Evolutionary conservation across 2,329 filamentous ascomycete genomes (phyloP).

Genomic region (Botrytis byssoidea): DNA sequence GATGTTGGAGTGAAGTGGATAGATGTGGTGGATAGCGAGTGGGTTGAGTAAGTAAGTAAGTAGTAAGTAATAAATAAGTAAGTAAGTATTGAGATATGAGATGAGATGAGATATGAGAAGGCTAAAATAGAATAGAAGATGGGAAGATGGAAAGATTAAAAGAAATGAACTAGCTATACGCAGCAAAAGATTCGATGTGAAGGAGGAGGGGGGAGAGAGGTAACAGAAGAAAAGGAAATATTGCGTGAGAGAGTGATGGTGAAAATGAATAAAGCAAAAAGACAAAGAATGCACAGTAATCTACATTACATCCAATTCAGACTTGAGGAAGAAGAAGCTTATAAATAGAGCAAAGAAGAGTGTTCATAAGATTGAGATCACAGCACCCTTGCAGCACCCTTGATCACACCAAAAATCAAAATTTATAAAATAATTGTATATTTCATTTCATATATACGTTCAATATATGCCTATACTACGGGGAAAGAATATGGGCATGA

Average conservation of each 20-base stretch:
- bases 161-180: neutral
- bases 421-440: neutral
- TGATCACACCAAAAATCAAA: neutral
- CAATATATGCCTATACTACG: neutral
- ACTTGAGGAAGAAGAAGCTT: neutral
- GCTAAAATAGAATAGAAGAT: too few relatives aligned
- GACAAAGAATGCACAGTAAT: neutral
- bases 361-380: neutral
- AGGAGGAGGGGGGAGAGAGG: too few relatives aligned
- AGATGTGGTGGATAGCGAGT: neutral
- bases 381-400: neutral
- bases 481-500: neutral
- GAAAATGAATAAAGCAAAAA: neutral
- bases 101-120: too few relatives aligned
- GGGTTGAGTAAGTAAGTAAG: too few relatives aligned
- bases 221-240: neutral
- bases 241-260: neutral
- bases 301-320: neutral
- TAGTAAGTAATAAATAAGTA: too few relatives aligned
- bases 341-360: neutral
- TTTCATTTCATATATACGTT: neutral
- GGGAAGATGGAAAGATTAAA: neutral
- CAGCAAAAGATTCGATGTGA: too few relatives aligned
- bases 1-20: neutral
- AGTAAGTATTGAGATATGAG: too few relatives aligned